Evolutionary conservation across 129 eudicot genomes (phyloP).

Genomic region (Flaveria linearis): DNA sequence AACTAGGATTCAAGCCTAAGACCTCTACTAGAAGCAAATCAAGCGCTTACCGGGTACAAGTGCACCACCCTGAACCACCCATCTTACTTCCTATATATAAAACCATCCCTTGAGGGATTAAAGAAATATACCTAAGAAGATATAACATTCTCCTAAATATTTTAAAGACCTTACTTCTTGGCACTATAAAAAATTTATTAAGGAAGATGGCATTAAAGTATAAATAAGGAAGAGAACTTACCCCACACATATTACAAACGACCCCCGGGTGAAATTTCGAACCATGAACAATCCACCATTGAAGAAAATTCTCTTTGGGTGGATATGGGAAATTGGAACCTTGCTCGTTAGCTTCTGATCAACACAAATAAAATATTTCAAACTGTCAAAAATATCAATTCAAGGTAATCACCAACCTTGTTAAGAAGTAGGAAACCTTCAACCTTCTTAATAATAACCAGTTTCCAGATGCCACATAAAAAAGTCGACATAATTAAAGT

Average conservation of each 20-base stretch:
- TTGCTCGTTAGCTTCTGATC: slow-evolving; percentile 37
- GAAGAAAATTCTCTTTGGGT: slow-evolving; percentile 45
- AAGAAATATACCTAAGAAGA: background rate
- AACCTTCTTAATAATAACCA: background rate
- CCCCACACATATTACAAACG: slow-evolving; percentile 90
- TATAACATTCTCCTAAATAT: slow-evolving; percentile 6
- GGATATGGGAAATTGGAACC: slow-evolving; percentile 38
- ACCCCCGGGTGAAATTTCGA: slow-evolving; percentile 53
- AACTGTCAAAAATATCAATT: background rate
- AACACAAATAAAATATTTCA: slow-evolving; percentile 33
- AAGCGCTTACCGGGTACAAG: too few species aligned
- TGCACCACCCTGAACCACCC: background rate
- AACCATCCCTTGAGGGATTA: background rate
- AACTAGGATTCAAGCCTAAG: too few species aligned
- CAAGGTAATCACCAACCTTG: background rate
- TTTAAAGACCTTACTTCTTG: too few species aligned
- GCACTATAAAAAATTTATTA: too few species aligned
- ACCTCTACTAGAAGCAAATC: too few species aligned
- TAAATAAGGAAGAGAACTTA: slow-evolving; percentile 31
- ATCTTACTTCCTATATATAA: background rate
- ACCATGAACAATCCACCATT: slow-evolving; percentile 51
- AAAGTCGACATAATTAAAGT: background rate
- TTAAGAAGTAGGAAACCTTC: background rate
- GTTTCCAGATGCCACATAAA: background rate
- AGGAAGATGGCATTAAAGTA: background rate